Percentiles rank a stretch among this genome's conserved stretches.
Conservation (phyloP, 441 rosid species). For the Metrosideros polymorpha region DNA sequence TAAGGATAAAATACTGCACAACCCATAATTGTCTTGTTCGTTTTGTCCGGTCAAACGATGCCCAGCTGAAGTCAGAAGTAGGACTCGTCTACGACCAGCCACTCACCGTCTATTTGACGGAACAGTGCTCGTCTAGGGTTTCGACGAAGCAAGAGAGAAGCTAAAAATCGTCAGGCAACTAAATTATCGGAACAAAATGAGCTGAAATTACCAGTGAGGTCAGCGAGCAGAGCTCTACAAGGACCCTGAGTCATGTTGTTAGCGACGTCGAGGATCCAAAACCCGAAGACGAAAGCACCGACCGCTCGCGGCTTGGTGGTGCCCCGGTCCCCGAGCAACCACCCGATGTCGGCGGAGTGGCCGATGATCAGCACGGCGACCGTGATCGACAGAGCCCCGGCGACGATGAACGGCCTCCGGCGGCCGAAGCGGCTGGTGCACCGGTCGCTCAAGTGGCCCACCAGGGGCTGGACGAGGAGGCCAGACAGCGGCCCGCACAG, state of each 20-base stretch:
- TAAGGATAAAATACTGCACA: background rate
- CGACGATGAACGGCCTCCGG: slow-evolving; percentile 69
- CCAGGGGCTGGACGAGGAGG: slow-evolving; percentile 75
- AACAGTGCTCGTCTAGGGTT: background rate
- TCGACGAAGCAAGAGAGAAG: background rate
- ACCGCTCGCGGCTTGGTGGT: slow-evolving; percentile 53
- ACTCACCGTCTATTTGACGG: background rate
- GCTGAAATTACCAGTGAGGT: slow-evolving; percentile 64
- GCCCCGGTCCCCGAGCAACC: slow-evolving; percentile 75
- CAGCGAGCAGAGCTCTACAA: slow-evolving; percentile 91
- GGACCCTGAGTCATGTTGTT: slow-evolving; percentile 96
- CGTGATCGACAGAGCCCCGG: slow-evolving; percentile 47
- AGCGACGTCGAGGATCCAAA: slow-evolving; percentile 93
- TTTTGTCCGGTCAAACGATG: background rate
- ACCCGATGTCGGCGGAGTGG: slow-evolving; percentile 82
- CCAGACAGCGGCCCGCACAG: slow-evolving; percentile 97
- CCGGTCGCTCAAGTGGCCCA: slow-evolving; percentile 84
- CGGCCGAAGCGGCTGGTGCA: slow-evolving; percentile 86
- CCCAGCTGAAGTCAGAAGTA: background rate
- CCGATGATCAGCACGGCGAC: slow-evolving; percentile 64
- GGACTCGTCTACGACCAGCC: background rate
- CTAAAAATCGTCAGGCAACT: background rate
- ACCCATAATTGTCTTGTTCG: background rate
- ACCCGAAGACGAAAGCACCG: slow-evolving; percentile 67
- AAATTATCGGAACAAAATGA: background rate